phyloP scores from a whole-genome alignment of 2,329 filamentous ascomycete species.

The Orbilia javanica region DNA sequence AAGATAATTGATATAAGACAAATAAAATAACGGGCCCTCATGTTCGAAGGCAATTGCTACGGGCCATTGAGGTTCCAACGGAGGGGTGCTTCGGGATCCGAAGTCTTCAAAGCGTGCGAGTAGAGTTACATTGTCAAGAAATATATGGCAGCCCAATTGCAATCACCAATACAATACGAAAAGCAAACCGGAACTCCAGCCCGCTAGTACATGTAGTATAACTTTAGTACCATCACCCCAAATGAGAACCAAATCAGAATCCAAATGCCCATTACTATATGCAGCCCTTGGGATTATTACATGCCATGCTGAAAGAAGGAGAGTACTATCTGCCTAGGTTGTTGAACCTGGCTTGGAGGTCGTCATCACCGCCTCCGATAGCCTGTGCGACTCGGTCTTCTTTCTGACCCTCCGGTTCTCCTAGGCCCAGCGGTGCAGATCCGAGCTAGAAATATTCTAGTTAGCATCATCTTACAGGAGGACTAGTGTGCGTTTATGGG shows the following conservation, averaged over 20 bases:
- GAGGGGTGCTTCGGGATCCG: not conserved
- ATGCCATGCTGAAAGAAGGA: not conserved
- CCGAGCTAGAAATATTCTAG: constrained; percentile 75
- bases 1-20: constrained; percentile 10
- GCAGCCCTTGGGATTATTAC: not conserved
- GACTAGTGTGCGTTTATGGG: not conserved
- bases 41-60: not conserved
- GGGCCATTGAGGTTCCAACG: not conserved
- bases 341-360: constrained; percentile 91
- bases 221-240: constrained; percentile 33
- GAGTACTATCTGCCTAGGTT: constrained; percentile 73
- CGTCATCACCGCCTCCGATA: constrained; percentile 80
- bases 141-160: constrained; percentile 24
- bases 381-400: constrained; percentile 88
- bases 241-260: constrained; percentile 4
- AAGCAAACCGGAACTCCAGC: constrained; percentile 50
- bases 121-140: not conserved
- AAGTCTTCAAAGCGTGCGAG: not conserved
- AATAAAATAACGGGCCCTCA: not conserved
- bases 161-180: not conserved
- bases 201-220: constrained; percentile 40
- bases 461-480: constrained; percentile 49
- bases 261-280: constrained; percentile 6
- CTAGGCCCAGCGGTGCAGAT: constrained; percentile 87
- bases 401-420: constrained; percentile 75